phyloP scores from a whole-genome alignment of 2,329 filamentous ascomycete genomes.

The Aureobasidium melanogenum region DNA sequence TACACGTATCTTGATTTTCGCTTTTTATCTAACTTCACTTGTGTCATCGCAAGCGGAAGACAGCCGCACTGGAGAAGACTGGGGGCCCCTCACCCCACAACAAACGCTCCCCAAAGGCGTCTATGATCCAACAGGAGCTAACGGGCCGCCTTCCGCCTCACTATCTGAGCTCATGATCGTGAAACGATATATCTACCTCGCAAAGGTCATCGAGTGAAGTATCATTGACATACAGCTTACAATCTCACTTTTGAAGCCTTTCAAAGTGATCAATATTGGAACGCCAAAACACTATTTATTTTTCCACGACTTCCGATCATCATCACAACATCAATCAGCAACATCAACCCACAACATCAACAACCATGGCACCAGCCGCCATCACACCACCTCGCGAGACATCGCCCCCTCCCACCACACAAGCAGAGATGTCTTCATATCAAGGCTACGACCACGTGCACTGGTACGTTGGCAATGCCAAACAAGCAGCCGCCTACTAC shows the following conservation, averaged over 20 bases:
- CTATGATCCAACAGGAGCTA: background rate
- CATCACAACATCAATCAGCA: slow-evolving; percentile 20
- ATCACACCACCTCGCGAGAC: slow-evolving; percentile 16
- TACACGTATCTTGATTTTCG: background rate
- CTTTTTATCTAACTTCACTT: background rate
- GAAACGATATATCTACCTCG: background rate
- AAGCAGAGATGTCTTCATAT: slow-evolving; percentile 38
- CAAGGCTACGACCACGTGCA: slow-evolving; percentile 86
- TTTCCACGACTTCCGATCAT: background rate
- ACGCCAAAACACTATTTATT: background rate
- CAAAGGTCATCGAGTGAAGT: background rate
- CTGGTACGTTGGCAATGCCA: slow-evolving; percentile 96
- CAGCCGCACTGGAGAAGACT: background rate
- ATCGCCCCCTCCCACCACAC: background rate
- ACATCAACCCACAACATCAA: slow-evolving; percentile 16
- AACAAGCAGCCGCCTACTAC: slow-evolving; percentile 88
- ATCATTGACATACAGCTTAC: background rate
- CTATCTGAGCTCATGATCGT: background rate
- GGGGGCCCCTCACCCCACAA: background rate
- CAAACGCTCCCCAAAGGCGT: background rate
- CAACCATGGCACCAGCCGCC: slow-evolving; percentile 31
- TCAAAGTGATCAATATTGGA: background rate
- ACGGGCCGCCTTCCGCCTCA: slow-evolving; percentile 4
- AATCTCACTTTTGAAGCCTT: background rate
- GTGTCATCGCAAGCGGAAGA: background rate